Evolutionary conservation across 2,329 filamentous ascomycete species (phyloP).

Genomic region (Cladosporium sp.): DNA sequence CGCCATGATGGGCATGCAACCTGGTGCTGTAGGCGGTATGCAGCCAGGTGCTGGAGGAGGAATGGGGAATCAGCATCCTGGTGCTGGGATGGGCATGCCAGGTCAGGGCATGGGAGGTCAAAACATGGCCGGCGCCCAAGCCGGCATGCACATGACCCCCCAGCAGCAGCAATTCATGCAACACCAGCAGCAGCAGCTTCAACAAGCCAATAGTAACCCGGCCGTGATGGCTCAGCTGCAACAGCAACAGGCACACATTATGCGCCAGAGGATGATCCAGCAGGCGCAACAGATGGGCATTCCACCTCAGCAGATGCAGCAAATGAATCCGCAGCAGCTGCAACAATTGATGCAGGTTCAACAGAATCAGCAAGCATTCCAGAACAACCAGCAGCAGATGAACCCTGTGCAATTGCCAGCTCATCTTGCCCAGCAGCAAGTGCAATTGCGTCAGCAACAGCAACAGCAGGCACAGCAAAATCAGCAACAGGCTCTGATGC

Average conservation of each 20-base stretch:
- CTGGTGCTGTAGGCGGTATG: constrained; percentile 71
- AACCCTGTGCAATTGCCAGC: constrained; percentile 18
- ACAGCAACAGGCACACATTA: constrained; percentile 24
- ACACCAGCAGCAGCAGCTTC: constrained; percentile 35
- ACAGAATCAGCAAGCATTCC: constrained; percentile 36
- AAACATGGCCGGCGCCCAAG: constrained; percentile 38
- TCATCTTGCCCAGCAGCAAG: constrained; percentile 22
- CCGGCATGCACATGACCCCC: constrained; percentile 29
- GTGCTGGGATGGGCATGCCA: constrained; percentile 31
- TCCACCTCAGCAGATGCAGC: constrained; percentile 50
- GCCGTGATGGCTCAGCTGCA: constrained; percentile 37
- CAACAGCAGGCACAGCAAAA: constrained; percentile 17
- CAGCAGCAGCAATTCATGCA: constrained; percentile 32
- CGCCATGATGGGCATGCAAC: constrained; percentile 74
- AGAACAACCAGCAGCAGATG: constrained; percentile 24
- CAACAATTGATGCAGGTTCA: constrained; percentile 31
- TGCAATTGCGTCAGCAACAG: constrained; percentile 16
- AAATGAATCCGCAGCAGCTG: constrained; percentile 38
- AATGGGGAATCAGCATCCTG: constrained; percentile 30
- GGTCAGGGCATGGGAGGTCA: constrained; percentile 24
- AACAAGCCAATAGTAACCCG: constrained; percentile 39
- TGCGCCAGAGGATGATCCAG: constrained; percentile 20
- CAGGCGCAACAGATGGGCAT: constrained; percentile 36
- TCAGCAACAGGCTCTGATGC: constrained; percentile 16
- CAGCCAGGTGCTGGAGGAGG: constrained; percentile 58